These are phyloP conservation scores for Gnomoniopsis sp. DNA, from an alignment of 2,329 filamentous ascomycete genomes.

Conservation along the genomic window DNA sequence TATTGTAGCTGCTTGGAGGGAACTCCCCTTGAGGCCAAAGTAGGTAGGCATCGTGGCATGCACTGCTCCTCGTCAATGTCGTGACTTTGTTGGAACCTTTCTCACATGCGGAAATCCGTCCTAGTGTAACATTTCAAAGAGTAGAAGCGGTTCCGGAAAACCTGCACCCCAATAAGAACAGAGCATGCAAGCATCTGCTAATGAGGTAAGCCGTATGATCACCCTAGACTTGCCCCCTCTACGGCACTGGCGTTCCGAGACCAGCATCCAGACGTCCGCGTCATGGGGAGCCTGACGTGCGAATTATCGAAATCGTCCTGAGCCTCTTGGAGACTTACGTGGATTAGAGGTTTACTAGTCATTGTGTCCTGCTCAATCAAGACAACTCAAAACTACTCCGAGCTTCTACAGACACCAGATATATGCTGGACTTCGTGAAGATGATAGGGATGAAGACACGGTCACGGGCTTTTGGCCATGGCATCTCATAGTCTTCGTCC, in stretches of 20 bases:
- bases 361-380: too few species aligned
- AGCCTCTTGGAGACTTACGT: too few species aligned
- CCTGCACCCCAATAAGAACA: background rate
- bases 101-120: background rate
- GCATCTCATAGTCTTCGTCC: too few species aligned
- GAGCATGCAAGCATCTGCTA: background rate
- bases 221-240: background rate
- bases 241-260: background rate
- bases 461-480: too few species aligned
- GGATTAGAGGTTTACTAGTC: too few species aligned
- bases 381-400: too few species aligned
- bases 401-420: too few species aligned
- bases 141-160: background rate
- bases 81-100: background rate
- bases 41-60: background rate
- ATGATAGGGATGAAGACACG: too few species aligned
- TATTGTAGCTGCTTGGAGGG: constrained; percentile 7
- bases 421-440: too few species aligned
- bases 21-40: background rate
- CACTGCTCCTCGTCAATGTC: background rate
- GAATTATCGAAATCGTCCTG: background rate
- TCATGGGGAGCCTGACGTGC: background rate
- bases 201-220: background rate
- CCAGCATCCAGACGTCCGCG: background rate
- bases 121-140: background rate